These are phyloP conservation scores for Rubus parviflorus DNA, from an alignment of 306 rosid species.

Conservation along the genomic window DNA sequence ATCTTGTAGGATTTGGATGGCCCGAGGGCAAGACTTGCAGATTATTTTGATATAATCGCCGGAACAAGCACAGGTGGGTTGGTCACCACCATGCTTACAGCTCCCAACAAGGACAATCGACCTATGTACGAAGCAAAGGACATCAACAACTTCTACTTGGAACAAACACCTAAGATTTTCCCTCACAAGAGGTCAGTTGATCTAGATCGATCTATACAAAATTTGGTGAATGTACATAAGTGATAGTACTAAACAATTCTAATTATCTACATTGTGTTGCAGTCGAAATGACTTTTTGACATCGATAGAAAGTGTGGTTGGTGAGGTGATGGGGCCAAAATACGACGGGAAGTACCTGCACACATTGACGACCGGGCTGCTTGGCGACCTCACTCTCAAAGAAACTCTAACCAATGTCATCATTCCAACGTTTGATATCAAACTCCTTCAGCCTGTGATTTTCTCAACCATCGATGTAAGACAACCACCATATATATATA, in stretches of 20 bases:
- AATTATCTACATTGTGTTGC: not conserved
- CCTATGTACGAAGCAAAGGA: conserved; percentile 41
- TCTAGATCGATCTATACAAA: not conserved
- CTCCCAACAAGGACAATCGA: conserved; percentile 38
- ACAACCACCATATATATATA: not conserved
- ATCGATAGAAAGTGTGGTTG: not conserved
- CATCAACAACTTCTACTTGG: conserved; percentile 38
- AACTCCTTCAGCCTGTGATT: conserved; percentile 45
- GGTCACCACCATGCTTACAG: conserved; percentile 48
- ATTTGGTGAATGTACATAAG: not conserved
- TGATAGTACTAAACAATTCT: not conserved
- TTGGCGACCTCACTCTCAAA: conserved; percentile 30
- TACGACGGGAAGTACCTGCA: conserved; percentile 33
- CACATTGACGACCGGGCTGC: conserved; percentile 4
- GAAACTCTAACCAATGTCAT: conserved; percentile 30
- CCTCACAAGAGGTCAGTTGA: conserved; percentile 34
- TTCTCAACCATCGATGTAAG: conserved; percentile 41
- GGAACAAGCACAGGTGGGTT: conserved; percentile 53
- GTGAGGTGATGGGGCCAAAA: conserved; percentile 21
- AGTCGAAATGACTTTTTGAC: not conserved
- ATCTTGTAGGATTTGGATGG: conserved; percentile 38
- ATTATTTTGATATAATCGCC: conserved; percentile 41
- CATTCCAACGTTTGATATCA: conserved; percentile 45
- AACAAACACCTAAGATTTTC: conserved; percentile 34
- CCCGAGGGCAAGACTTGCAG: conserved; percentile 32